Base-by-base conservation (phyloP, 2,329 filamentous ascomycete species). In the Graphilbum ipis-grandicollis region DNA sequence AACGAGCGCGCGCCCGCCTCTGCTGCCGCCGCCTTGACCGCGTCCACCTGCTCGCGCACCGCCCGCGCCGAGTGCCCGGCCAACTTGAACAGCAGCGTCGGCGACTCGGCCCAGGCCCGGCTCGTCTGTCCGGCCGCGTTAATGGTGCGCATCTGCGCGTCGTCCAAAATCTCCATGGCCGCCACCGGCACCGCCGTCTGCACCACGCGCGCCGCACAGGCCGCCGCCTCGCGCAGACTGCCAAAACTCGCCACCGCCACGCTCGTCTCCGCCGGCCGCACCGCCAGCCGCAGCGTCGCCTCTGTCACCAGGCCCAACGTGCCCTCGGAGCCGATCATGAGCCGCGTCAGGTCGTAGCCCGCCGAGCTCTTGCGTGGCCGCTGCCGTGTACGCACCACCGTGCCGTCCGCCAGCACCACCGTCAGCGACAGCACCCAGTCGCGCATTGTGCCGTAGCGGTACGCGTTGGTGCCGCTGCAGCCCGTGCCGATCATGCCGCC, bases 361-460 rank as follows among this genome's bases (percentile, higher is more conserved):
- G 86, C 86, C 38, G 79, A 85, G 50, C 79, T 86, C 64, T 93
- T 94, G 46, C 85, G 71, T 10, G 85, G 84, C 34, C 85, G 71
- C 56, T 92, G 84, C 43, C 81, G 69, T 10, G 86, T 94, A 63
- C 86, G 88, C 58, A 94, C 78, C 36, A 93, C 58, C 1, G 85
- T 93, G 35, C 85, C 85, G 55, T 93, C 86, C 15, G 85, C 85
- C 48, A 93, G 66, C 10, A 93, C 85, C 4, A 93, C 82, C 0
- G 85, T 93, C 46, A 93, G 58, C 37, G 72, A 79, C 18, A 93
- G 60, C 12, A 93, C 86, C 85, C 85, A 93, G 52, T 93, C 85
- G 43, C 82, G 76, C 84, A 93, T 93, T 2, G 85, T 93, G 43
- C 85, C 86, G 54, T 93, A 93, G 40, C 85, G 70, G 60, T 92